A percentile compares a stretch with the other conserved stretches of the same genome.
These are phyloP conservation scores for Ophiocordyceps camponoti-leonardi DNA, from an alignment of 2,329 filamentous ascomycete species.

Conservation along the genomic window DNA sequence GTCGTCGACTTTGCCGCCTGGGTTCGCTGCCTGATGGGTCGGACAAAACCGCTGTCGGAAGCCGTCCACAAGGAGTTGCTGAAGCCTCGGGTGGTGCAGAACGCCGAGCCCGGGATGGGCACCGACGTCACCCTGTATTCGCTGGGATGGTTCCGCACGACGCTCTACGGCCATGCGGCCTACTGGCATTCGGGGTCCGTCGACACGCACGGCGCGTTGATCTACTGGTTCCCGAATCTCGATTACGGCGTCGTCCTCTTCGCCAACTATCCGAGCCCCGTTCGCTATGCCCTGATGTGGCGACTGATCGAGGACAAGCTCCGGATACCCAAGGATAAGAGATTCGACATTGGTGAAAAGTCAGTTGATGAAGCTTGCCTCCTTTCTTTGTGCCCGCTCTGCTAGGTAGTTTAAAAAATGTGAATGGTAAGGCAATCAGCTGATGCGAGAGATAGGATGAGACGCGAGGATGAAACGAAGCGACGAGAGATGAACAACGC, in stretches of 20 bases:
- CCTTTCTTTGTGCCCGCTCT: too few relatives aligned
- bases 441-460: not conserved
- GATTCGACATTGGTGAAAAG: constrained; percentile 7
- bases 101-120: not conserved
- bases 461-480: not conserved
- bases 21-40: constrained; percentile 27
- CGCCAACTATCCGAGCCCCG: constrained; percentile 21
- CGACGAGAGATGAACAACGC: constrained; percentile 11
- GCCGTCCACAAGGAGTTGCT: constrained; percentile 12
- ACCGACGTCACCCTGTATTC: constrained; percentile 10
- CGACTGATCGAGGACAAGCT: constrained; percentile 14
- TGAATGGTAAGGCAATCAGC: too few relatives aligned
- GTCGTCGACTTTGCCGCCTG: constrained; percentile 33
- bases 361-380: too few relatives aligned
- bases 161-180: constrained; percentile 9
- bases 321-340: constrained; percentile 5
- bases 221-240: constrained; percentile 11
- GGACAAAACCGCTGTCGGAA: constrained; percentile 8
- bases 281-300: constrained; percentile 8
- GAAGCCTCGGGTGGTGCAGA: constrained; percentile 13
- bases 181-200: constrained; percentile 14
- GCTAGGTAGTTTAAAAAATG: too few relatives aligned
- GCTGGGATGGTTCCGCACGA: constrained; percentile 12
- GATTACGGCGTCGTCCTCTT: constrained; percentile 6
- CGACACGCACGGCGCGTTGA: constrained; percentile 9